Conservation (phyloP, 139 green algal genomes). For the Ettlia oleoabundans region DNA sequence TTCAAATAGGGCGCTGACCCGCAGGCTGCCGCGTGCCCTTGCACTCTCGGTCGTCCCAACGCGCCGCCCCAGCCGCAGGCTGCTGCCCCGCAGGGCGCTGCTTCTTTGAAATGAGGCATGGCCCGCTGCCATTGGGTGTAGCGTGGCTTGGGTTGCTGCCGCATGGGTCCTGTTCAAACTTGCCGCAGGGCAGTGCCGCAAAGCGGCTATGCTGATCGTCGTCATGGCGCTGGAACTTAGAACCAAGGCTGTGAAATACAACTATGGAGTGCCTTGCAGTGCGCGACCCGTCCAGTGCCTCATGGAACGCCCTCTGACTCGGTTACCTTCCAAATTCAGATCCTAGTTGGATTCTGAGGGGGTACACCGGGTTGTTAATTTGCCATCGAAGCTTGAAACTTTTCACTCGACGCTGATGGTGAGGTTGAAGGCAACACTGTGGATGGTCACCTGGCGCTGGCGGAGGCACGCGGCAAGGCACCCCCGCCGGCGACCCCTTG, state of each 20-base stretch:
- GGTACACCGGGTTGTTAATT: no score
- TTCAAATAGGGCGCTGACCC: conserved; percentile 19
- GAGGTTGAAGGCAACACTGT: no score
- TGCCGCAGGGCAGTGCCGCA: neutral
- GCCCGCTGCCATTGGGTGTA: neutral
- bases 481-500: no score
- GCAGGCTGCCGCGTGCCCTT: neutral
- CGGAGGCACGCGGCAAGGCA: no score
- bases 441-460: no score
- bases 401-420: no score
- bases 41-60: neutral
- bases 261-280: no score
- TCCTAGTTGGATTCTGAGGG: no score
- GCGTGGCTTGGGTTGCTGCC: neutral
- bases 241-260: neutral
- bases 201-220: neutral
- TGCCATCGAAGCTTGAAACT: no score
- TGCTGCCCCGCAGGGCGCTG: neutral
- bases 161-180: neutral
- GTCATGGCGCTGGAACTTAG: neutral
- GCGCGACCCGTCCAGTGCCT: no score
- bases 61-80: neutral
- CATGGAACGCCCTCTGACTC: no score
- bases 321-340: no score
- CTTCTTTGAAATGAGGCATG: neutral